A percentile compares a stretch with the other conserved stretches of the same genome.
phyloP scores from a whole-genome alignment of 2,329 filamentous ascomycete genomes.

The Amylocarpus encephaloides region DNA sequence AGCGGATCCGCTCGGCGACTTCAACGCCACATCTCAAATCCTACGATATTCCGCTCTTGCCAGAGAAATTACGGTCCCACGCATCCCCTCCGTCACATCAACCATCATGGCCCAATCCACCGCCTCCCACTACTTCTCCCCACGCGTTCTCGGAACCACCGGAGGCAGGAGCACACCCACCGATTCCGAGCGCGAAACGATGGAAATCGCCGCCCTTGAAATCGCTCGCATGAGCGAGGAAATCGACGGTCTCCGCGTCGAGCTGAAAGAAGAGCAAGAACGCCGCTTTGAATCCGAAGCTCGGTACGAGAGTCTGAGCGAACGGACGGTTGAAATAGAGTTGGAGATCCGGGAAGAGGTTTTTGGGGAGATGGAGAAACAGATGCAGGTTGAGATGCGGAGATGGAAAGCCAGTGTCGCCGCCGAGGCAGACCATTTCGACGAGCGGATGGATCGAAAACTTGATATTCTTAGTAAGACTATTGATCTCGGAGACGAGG shows the following conservation, averaged over 20 bases:
- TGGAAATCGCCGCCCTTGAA: constrained; percentile 75
- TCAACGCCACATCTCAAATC: constrained; percentile 95
- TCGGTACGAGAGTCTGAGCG: constrained; percentile 61
- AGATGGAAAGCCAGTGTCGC: constrained; percentile 78
- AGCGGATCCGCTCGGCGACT: constrained; percentile 86
- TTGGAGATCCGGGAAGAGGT: constrained; percentile 84
- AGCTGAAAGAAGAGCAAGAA: constrained; percentile 65
- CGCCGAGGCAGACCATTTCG: constrained; percentile 70
- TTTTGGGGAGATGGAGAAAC: constrained; percentile 75
- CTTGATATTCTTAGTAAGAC: constrained; percentile 63
- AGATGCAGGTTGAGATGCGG: constrained; percentile 65
- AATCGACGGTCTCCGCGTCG: constrained; percentile 65
- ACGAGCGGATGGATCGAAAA: constrained; percentile 85
- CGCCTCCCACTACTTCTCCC: constrained; percentile 21
- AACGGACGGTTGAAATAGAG: constrained; percentile 63
- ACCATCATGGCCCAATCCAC: constrained; percentile 45
- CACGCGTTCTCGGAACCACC: not conserved
- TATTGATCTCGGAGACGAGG: constrained; percentile 33
- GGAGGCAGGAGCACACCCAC: constrained; percentile 29
- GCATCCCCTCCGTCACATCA: constrained; percentile 74
- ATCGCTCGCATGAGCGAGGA: constrained; percentile 74
- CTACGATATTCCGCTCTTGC: constrained; percentile 90
- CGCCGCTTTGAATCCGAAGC: constrained; percentile 66
- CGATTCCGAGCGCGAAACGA: constrained; percentile 56
- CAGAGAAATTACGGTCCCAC: constrained; percentile 84